Evolutionary conservation across 2,329 filamentous ascomycete species (phyloP).

Genomic region (Aspergillus sergii): DNA sequence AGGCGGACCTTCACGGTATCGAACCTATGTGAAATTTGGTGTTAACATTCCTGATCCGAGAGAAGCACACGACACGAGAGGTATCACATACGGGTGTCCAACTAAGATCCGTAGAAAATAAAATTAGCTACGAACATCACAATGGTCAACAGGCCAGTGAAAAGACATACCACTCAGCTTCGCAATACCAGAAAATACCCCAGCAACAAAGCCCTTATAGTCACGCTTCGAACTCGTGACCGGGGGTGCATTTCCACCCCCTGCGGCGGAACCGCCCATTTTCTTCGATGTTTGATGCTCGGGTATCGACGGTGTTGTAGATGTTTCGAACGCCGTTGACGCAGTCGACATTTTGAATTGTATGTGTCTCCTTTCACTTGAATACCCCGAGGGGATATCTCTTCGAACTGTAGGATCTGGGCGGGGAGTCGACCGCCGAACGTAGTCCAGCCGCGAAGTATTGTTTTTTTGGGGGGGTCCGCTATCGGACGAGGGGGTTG

Average conservation of each 20-base stretch:
- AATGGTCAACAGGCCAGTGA: neutral
- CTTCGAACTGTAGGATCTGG: neutral
- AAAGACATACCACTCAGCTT: conserved; percentile 73
- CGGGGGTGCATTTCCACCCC: conserved; percentile 12
- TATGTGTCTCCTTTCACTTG: neutral
- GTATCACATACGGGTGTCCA: conserved; percentile 59
- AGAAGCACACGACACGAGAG: neutral
- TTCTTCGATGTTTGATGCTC: conserved; percentile 9
- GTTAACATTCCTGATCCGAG: neutral
- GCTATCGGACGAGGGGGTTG: conserved; percentile 6
- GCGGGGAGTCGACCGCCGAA: neutral
- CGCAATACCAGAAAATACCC: conserved; percentile 91
- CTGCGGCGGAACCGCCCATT: conserved; percentile 1
- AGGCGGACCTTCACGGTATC: conserved; percentile 96
- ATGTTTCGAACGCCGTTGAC: conserved; percentile 12
- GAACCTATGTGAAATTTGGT: conserved; percentile 58
- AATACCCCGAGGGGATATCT: neutral
- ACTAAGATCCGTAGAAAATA: conserved; percentile 40
- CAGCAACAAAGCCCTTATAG: conserved; percentile 96
- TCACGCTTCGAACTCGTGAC: conserved; percentile 47
- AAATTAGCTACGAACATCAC: conserved; percentile 2
- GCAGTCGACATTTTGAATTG: conserved; percentile 26
- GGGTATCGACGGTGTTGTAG: conserved; percentile 8
- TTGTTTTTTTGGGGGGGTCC: neutral
- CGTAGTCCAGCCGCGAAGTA: neutral